phyloP scores from a whole-genome alignment of 2,329 filamentous ascomycete species.

The Microthyrium microscopicum region DNA sequence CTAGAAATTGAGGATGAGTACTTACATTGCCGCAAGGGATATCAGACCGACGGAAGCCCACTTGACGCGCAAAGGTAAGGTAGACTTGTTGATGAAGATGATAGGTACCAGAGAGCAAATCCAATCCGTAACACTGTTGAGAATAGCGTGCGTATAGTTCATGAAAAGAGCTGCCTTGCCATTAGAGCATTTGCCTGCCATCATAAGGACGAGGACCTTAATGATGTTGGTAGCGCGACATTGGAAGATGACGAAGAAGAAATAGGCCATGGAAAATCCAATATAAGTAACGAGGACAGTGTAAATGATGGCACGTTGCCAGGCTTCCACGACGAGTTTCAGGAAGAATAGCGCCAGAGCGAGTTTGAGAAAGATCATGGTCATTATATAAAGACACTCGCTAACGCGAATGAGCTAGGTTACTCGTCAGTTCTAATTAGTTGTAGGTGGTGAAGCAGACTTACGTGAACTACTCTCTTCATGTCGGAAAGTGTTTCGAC shows the following conservation, averaged over 20 bases:
- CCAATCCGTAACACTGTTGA: slow-evolving; percentile 22
- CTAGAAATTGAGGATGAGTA: not conserved
- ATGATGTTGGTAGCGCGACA: too few relatives aligned
- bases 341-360: slow-evolving; percentile 29
- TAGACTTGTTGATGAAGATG: slow-evolving; percentile 22
- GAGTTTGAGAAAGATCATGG: slow-evolving; percentile 26
- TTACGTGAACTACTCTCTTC: too few relatives aligned
- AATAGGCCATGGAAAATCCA: too few relatives aligned
- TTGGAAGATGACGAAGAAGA: too few relatives aligned
- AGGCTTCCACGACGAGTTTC: slow-evolving; percentile 22
- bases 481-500: too few relatives aligned
- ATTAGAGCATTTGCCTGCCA: too few relatives aligned
- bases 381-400: slow-evolving; percentile 23
- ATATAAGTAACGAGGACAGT: too few relatives aligned
- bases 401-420: too few relatives aligned
- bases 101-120: slow-evolving; percentile 23
- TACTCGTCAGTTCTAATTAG: too few relatives aligned
- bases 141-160: slow-evolving; percentile 12
- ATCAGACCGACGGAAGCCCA: slow-evolving; percentile 24
- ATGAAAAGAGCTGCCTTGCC: too few relatives aligned
- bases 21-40: slow-evolving; percentile 20
- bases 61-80: slow-evolving; percentile 25
- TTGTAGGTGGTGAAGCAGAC: too few relatives aligned
- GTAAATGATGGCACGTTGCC: slow-evolving; percentile 19
- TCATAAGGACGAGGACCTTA: too few relatives aligned